phyloP scores from a whole-genome alignment of 306 rosid species.

The Corylus heterophylla region DNA sequence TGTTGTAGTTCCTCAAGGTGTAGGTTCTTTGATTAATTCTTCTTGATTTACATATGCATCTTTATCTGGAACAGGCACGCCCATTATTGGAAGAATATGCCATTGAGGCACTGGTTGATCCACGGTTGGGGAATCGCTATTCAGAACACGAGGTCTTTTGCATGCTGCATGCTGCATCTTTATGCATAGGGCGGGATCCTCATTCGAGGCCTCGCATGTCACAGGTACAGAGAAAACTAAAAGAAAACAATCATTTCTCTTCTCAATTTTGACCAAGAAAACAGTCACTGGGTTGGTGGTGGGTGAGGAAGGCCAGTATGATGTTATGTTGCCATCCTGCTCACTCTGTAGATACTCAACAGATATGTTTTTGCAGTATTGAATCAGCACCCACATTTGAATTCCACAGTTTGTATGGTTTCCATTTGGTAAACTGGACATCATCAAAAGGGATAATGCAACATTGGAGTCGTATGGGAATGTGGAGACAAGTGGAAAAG shows the following conservation, averaged over 20 bases:
- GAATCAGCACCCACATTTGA: not conserved
- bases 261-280: not conserved
- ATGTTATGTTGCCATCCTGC: not conserved
- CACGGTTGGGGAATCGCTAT: conserved; percentile 66
- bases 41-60: conserved; percentile 19
- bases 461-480: not conserved
- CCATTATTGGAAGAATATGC: conserved; percentile 82
- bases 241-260: not conserved
- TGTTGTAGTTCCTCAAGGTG: not conserved
- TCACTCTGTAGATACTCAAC: not conserved
- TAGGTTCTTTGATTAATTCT: conserved; percentile 2
- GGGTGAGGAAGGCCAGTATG: not conserved
- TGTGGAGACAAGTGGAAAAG: no score
- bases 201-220: conserved; percentile 94
- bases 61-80: conserved; percentile 63
- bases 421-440: not conserved
- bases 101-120: conserved; percentile 84
- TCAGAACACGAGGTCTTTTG: conserved; percentile 80
- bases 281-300: not conserved
- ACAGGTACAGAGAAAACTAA: conserved; percentile 54
- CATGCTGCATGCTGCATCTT: conserved; percentile 89
- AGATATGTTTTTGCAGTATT: not conserved
- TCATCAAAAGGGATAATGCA: not conserved
- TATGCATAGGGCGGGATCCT: conserved; percentile 92
- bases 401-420: not conserved